phyloP scores from a whole-genome alignment of 2,329 filamentous ascomycete species.

The Aphanocladium album region DNA sequence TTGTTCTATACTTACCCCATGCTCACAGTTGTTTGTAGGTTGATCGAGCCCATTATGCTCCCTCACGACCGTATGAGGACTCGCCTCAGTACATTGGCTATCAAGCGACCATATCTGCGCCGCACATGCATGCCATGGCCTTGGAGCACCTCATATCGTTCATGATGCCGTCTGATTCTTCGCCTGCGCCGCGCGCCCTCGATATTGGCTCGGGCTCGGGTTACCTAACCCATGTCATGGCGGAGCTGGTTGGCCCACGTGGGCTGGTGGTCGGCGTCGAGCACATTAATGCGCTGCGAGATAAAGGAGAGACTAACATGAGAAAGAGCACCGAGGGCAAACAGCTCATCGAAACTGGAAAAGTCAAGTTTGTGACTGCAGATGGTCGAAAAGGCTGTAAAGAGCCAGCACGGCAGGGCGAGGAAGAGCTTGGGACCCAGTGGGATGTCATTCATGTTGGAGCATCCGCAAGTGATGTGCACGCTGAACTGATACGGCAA shows the following conservation, averaged over 20 bases:
- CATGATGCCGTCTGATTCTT: constrained; percentile 31
- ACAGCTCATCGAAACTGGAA: constrained; percentile 55
- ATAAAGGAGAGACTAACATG: constrained; percentile 63
- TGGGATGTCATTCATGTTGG: constrained; percentile 98
- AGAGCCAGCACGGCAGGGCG: constrained; percentile 37
- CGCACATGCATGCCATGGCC: constrained; percentile 57
- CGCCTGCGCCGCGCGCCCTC: constrained; percentile 50
- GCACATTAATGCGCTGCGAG: constrained; percentile 61
- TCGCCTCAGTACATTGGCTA: constrained; percentile 52
- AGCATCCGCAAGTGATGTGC: constrained; percentile 71
- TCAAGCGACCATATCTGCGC: constrained; percentile 52
- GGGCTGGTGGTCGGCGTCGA: constrained; percentile 65
- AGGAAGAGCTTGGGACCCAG: constrained; percentile 44
- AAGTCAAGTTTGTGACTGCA: constrained; percentile 66
- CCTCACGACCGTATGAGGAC: constrained; percentile 61
- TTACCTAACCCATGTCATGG: constrained; percentile 84
- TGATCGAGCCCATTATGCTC: constrained; percentile 81
- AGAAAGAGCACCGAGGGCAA: constrained; percentile 54
- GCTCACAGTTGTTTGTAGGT: constrained; percentile 48
- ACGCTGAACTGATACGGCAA: constrained; percentile 69
- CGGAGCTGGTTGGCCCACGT: constrained; percentile 60
- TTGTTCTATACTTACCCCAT: background rate
- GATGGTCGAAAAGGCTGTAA: constrained; percentile 66
- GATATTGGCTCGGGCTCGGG: constrained; percentile 74
- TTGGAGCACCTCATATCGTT: constrained; percentile 44